phyloP scores from a whole-genome alignment of 2,329 filamentous ascomycete genomes.

The Grosmannia huntii region DNA sequence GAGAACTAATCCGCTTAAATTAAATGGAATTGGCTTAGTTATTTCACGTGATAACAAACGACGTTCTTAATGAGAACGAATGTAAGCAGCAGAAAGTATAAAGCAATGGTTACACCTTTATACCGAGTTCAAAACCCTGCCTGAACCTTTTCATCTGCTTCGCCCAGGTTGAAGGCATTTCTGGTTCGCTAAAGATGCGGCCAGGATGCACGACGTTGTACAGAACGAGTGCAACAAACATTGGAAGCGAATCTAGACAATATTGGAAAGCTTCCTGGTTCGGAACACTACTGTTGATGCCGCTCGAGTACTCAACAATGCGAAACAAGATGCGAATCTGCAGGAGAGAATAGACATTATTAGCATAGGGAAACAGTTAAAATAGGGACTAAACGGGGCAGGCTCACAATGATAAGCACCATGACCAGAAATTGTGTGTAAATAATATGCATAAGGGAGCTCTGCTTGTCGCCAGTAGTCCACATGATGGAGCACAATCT shows the following conservation, averaged over 20 bases:
- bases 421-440: conserved; percentile 6
- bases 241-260: conserved; percentile 39
- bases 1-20: no score
- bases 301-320: conserved; percentile 40
- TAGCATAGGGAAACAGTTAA: no score
- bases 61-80: neutral
- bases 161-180: conserved; percentile 23
- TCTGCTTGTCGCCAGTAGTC: conserved; percentile 14
- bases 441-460: neutral
- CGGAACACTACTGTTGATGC: conserved; percentile 21
- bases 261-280: conserved; percentile 34
- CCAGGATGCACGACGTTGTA: conserved; percentile 35
- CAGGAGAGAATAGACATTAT: no score
- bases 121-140: neutral
- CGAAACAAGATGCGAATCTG: conserved; percentile 47
- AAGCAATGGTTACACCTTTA: neutral
- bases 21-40: no score
- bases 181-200: conserved; percentile 28
- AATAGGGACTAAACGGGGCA: no score
- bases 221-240: conserved; percentile 32
- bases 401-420: neutral
- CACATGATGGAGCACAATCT: conserved; percentile 12
- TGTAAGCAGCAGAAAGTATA: neutral
- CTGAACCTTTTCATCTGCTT: neutral
- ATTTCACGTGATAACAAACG: no score